Evolutionary conservation across 73 alveolate genomes (phyloP), one percentile per base, ranked within the genome.

Genomic region (Uronychia binucleata): DNA sequence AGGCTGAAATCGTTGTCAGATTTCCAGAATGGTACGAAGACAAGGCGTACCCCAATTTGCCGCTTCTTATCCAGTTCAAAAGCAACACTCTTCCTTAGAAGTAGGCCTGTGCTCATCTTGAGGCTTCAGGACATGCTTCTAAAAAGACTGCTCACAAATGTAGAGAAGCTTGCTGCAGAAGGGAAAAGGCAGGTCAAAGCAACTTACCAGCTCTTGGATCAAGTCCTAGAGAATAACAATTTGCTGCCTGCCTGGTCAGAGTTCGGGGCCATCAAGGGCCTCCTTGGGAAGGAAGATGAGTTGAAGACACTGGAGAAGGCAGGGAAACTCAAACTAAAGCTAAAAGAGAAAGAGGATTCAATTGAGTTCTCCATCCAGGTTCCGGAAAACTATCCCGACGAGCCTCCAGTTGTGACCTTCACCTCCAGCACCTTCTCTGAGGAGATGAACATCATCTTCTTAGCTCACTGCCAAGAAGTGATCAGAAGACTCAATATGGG

Each of bases 211-310:
- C 29, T 76, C 28, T 28, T 76, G 8, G 57, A 76, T 28, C 1
- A 13, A 28, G 29, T 76, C 28, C n/a, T 78, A 1, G 84, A 78
- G 29, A 78, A 78, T 76, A 78, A 78, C 76, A 78, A 78, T 76
- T 34, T 78, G 75, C 26, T 78, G 14, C 84, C 84, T 25, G 35
- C 74, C 5, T 78, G 35, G 33, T 1, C 26, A 26, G 84, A 78
- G 29, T 34, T 30, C 75, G 77, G 26, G 1, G 11, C 26, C 31
- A 78, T 78, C 31, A 78, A 78, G 30, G 33, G 11, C 13, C 75
- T 31, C 13, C 74, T 78, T 13, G 13, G 19, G 29, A 34, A 78
- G 76, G 33, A 78, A 1, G 58, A 78, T 26, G 84, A 34, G 58
- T 31, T 78, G 19, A 78, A 78, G 75, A 29, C 30, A 11, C 30